phyloP scores from a whole-genome alignment of 768 basidiomycete genomes.

The Floccularia luteovirens region DNA sequence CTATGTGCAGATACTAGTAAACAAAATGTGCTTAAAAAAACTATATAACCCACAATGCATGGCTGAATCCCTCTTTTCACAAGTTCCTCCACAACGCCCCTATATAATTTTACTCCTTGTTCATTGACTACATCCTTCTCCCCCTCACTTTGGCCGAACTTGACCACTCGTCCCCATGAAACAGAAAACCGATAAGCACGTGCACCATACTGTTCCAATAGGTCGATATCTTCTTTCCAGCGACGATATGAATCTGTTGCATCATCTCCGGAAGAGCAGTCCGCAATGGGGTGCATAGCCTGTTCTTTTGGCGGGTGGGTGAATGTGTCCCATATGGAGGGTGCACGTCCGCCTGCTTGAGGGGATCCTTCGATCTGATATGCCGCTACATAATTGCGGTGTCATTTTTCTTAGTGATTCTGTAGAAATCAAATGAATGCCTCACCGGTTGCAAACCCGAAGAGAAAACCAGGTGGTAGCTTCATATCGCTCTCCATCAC shows the following conservation, averaged over 20 bases:
- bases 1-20: too few species aligned
- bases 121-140: constrained; percentile 52
- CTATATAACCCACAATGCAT: constrained; percentile 48
- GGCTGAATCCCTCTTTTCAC: constrained; percentile 53
- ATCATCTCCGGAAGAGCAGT: constrained; percentile 55
- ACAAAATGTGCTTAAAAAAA: too few species aligned
- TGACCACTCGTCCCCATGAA: constrained; percentile 68
- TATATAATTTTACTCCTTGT: constrained; percentile 61
- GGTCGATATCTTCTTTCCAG: constrained; percentile 58
- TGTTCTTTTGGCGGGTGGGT: constrained; percentile 30
- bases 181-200: constrained; percentile 72
- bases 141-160: constrained; percentile 17
- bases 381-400: constrained; percentile 30
- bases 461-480: constrained; percentile 25
- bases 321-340: constrained; percentile 72
- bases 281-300: constrained; percentile 42
- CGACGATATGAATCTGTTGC: constrained; percentile 64
- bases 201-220: constrained; percentile 56
- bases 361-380: constrained; percentile 74
- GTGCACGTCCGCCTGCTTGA: constrained; percentile 44
- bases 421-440: background rate
- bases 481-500: too few species aligned
- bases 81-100: constrained; percentile 56
- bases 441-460: constrained; percentile 26
- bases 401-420: background rate